Evolutionary conservation across 345 rosid genomes (phyloP).

Genomic region (Turritis glabra): DNA sequence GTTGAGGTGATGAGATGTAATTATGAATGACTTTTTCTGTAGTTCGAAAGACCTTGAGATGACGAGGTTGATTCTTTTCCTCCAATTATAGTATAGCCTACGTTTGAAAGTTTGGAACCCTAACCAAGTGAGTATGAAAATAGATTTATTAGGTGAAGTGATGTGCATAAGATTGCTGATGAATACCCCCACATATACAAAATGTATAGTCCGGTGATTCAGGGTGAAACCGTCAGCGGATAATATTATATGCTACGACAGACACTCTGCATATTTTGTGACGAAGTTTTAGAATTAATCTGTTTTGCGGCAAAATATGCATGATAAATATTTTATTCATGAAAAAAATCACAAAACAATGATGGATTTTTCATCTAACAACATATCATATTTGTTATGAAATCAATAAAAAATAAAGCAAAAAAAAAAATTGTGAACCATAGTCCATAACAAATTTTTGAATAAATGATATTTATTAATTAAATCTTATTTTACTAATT

Average conservation of each 20-base stretch:
- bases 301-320: too few species aligned
- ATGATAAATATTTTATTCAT: too few species aligned
- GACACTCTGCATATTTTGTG: background rate
- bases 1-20: background rate
- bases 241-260: background rate
- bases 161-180: background rate
- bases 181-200: background rate
- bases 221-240: background rate
- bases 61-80: background rate
- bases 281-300: background rate
- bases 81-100: background rate
- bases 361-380: too few species aligned
- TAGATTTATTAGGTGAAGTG: background rate
- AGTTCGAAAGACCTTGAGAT: background rate
- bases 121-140: background rate
- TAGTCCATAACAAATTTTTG: too few species aligned
- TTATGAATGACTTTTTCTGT: background rate
- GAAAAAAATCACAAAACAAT: too few species aligned
- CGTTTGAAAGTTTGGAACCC: too few species aligned
- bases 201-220: background rate
- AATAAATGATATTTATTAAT: too few species aligned
- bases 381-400: too few species aligned
- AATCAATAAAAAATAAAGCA: too few species aligned
- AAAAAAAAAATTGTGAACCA: too few species aligned
- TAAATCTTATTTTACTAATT: too few species aligned